Conservation (phyloP, 2,329 filamentous ascomycete genomes). For the Botrytis medusae region DNA sequence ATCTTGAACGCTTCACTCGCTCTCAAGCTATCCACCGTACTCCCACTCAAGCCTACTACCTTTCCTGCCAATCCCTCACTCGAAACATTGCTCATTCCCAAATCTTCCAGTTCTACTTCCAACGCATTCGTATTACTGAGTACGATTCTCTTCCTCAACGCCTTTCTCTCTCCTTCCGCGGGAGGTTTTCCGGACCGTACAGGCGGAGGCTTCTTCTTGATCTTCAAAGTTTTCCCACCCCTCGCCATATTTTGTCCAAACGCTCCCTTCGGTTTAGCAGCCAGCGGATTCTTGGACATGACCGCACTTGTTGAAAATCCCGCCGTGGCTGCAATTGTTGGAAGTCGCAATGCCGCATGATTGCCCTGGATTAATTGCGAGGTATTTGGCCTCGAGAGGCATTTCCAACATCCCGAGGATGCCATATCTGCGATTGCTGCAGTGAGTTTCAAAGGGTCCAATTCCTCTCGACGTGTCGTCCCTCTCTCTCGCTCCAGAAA, state of each 20-base stretch:
- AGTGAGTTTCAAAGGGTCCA: neutral
- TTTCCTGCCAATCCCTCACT: constrained; percentile 58
- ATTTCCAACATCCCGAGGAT: constrained; percentile 58
- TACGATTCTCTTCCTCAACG: constrained; percentile 82
- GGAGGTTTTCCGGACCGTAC: constrained; percentile 52
- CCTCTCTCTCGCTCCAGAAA: constrained; percentile 15
- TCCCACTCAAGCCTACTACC: constrained; percentile 67
- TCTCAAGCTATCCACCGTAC: constrained; percentile 75
- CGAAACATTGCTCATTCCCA: constrained; percentile 56
- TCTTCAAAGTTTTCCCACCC: constrained; percentile 32
- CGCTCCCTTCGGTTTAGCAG: constrained; percentile 12
- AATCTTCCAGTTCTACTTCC: constrained; percentile 64
- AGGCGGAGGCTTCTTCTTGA: constrained; percentile 50
- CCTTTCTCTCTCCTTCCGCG: constrained; percentile 77
- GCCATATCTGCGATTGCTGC: constrained; percentile 46
- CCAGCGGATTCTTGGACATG: constrained; percentile 25
- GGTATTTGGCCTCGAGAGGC: constrained; percentile 50
- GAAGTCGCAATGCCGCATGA: constrained; percentile 38
- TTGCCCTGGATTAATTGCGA: constrained; percentile 44
- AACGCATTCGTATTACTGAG: constrained; percentile 94
- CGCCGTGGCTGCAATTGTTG: constrained; percentile 31
- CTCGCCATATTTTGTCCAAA: constrained; percentile 22
- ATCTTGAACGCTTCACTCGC: constrained; percentile 88
- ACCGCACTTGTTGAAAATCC: constrained; percentile 36
- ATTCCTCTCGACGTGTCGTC: constrained; percentile 14